These are phyloP conservation scores for Neonectria faginata DNA, from an alignment of 2,329 filamentous ascomycete genomes.

Conservation along the genomic window DNA sequence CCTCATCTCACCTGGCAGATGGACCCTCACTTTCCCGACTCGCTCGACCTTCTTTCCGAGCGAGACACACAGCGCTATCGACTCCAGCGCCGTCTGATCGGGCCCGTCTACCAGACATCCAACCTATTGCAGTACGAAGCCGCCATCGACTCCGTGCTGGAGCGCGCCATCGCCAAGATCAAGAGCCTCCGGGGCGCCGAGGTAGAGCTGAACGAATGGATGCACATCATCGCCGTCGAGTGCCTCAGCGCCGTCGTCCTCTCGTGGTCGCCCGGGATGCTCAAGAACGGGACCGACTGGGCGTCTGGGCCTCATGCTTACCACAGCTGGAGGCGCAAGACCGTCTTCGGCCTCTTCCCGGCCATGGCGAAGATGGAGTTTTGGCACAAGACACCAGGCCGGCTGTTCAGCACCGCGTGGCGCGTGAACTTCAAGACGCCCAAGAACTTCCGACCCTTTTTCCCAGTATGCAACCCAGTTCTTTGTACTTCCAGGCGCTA, in stretches of 20 bases:
- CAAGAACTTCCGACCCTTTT: constrained; percentile 60
- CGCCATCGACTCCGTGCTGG: constrained; percentile 56
- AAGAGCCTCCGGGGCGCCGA: constrained; percentile 51
- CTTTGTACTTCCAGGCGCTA: neutral
- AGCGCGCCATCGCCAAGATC: constrained; percentile 51
- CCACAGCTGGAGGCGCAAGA: constrained; percentile 63
- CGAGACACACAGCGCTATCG: constrained; percentile 60
- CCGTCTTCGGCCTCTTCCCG: constrained; percentile 64
- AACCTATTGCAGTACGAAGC: constrained; percentile 57
- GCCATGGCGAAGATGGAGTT: constrained; percentile 54
- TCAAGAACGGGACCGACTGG: constrained; percentile 58
- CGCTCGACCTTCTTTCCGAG: constrained; percentile 64
- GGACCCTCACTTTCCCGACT: constrained; percentile 54
- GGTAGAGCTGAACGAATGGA: constrained; percentile 65
- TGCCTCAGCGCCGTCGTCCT: constrained; percentile 63
- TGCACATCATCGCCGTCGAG: constrained; percentile 67
- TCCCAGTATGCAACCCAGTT: constrained; percentile 54
- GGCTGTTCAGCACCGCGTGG: constrained; percentile 58
- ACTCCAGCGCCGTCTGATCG: constrained; percentile 61
- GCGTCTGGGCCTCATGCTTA: constrained; percentile 63
- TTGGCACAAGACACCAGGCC: constrained; percentile 51
- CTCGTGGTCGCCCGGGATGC: constrained; percentile 64
- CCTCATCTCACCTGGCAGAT: constrained; percentile 56
- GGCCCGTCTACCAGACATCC: constrained; percentile 59
- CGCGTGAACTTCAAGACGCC: constrained; percentile 59